Base-by-base conservation (phyloP, 1,139 yeast species). In the Protomyces inouyei region DNA sequence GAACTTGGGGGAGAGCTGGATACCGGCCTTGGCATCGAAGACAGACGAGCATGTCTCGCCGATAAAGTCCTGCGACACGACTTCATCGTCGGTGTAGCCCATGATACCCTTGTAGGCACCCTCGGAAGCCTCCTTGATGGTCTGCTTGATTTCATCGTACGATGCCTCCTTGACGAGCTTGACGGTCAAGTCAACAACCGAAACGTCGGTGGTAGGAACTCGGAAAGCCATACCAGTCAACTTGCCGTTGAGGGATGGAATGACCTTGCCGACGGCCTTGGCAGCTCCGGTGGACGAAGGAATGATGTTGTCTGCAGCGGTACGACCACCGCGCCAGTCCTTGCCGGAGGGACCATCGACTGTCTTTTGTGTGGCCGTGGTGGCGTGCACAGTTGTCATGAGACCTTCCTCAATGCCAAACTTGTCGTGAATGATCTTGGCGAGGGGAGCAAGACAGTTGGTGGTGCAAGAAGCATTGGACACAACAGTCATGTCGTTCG, bases 301-400 rank as follows among this genome's bases (percentile, higher is more conserved):
- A 75, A 87, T 87, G 77, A 87, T 86, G 88, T 87, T 87, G 77
- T 88, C 92, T 69, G 91, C 85, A 76, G 95, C 95, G 75, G 95
- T 85, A 81, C 95, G 86, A 79, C 95, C 95, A 78, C 95, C 95
- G 83, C 95, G 85, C 95, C 95, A 88, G 84, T 88, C 95, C 85
- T 87, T 87, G 84, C 85, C 87, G 78, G 93, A 87, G 76, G 95
- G 92, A 80, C 95, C 95, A 76, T 87, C 95, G 72, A 87, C 95
- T 70, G 92, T 86, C 86, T 87, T 87, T 80, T 87, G 95, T 76
- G 93, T 86, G 76, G 95, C 95, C 73, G 95, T 87, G 81, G 86
- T 85, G 76, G 93, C 86, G 85, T 87, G 95, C 74, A 87, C 90
- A 71, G 95, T 87, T 82, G 95, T 87, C 95, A 87, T 87, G 76